A percentile compares a stretch with the other conserved stretches of the same genome.
Evolutionary conservation across 2,329 filamentous ascomycete species (phyloP).

Genomic region (Ophiosphaerella korrae): DNA sequence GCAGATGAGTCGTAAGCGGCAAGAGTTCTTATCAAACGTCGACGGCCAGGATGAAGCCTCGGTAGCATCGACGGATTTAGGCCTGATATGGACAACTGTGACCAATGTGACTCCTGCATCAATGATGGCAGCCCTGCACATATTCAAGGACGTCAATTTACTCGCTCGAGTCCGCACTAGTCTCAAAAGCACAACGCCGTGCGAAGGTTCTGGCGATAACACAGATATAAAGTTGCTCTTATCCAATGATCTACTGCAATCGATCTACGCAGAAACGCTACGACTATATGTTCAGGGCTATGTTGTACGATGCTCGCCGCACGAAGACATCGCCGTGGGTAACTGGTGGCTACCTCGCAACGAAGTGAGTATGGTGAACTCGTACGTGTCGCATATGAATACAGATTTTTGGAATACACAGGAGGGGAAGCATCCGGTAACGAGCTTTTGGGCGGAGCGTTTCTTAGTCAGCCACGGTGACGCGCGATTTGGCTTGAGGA

Average conservation of each 20-base stretch:
- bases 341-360: slow-evolving; percentile 27
- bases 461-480: slow-evolving; percentile 17
- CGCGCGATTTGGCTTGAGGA: too few species aligned
- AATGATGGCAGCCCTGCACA: background rate
- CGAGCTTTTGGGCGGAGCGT: slow-evolving; percentile 44
- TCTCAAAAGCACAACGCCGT: background rate
- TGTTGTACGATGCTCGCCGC: slow-evolving; percentile 12
- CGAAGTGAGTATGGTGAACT: slow-evolving; percentile 27
- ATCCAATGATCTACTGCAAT: slow-evolving; percentile 33
- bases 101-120: slow-evolving; percentile 1
- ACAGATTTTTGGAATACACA: slow-evolving; percentile 40
- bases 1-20: background rate
- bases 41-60: background rate
- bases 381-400: slow-evolving; percentile 34
- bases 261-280: slow-evolving; percentile 44
- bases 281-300: slow-evolving; percentile 29
- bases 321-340: slow-evolving; percentile 8
- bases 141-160: too few species aligned
- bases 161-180: background rate
- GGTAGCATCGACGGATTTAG: slow-evolving; percentile 1
- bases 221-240: background rate
- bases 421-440: slow-evolving; percentile 27
- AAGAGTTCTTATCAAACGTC: background rate
- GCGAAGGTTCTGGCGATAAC: too few species aligned
- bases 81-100: slow-evolving; percentile 1